These are phyloP conservation scores for Takashimella koratensis DNA, from an alignment of 1,284 basidiomycete species.

Conservation along the genomic window DNA sequence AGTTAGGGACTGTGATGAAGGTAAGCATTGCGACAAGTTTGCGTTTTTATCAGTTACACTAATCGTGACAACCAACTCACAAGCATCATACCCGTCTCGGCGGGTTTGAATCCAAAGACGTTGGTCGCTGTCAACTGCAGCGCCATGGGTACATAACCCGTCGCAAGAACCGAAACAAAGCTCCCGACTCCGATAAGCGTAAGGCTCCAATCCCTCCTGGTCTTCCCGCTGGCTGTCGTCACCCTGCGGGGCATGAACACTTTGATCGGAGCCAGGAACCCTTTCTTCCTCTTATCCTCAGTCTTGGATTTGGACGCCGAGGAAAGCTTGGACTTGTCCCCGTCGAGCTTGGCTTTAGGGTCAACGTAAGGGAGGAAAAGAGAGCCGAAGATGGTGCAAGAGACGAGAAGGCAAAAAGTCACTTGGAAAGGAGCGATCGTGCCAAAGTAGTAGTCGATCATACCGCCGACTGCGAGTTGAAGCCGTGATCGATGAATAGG, in stretches of 20 bases:
- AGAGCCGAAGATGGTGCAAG: conserved; percentile 40
- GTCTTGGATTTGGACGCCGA: not conserved
- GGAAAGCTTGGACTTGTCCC: not conserved
- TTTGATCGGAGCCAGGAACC: conserved; percentile 39
- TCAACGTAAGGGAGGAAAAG: conserved; percentile 45
- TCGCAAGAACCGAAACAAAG: conserved; percentile 44
- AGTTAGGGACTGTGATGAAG: conserved; percentile 18
- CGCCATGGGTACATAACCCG: conserved; percentile 41
- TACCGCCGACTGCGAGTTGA: conserved; percentile 32
- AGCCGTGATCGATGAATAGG: too few species aligned
- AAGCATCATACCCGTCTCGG: conserved; percentile 36
- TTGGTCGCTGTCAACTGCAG: conserved; percentile 44
- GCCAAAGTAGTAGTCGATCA: conserved; percentile 28
- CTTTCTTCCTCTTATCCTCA: conserved; percentile 14
- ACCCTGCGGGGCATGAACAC: conserved; percentile 35
- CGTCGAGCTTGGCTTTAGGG: conserved; percentile 14
- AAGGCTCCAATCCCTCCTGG: conserved; percentile 34
- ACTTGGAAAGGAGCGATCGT: conserved; percentile 40
- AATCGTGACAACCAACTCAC: too few species aligned
- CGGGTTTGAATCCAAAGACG: conserved; percentile 35
- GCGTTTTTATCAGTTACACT: too few species aligned
- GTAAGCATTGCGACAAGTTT: too few species aligned
- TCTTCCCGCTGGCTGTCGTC: not conserved
- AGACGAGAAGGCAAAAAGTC: conserved; percentile 36
- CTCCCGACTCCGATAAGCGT: conserved; percentile 37